Evolutionary conservation across 768 basidiomycete species (phyloP), one percentile per base, ranked within the genome.

Genomic region (Boletus tomentosulus): DNA sequence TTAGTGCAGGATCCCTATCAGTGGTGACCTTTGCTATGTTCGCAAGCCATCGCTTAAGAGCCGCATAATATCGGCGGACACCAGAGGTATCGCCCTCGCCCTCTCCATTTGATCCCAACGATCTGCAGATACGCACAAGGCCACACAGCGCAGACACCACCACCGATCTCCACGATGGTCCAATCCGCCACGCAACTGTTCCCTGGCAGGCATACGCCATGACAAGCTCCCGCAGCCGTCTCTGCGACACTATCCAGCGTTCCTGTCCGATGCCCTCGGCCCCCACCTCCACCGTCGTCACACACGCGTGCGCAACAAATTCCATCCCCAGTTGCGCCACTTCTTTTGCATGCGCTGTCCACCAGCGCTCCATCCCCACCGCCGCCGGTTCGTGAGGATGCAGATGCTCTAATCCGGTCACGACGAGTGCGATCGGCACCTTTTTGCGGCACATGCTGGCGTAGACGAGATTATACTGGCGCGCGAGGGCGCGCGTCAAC

Each of bases 331-430:
- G 10, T n/a, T 19, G 42, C 4, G 3, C n/a, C n/a, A 54, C 11
- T n/a, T 33, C 47, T 2, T 8, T 13, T 19, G n/a, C 35, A 24
- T 54, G 44, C 2, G 19, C 31, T 3, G 22, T 15, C 52, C 52
- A 54, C 52, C 56, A 57, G 19, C 7, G 10, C 15, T 56, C 51
- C 55, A 56, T 56, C 7, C 53, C 46, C 15, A 33, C 31, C 13
- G 3, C 42, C 1, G 42, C 4, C n/a, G 16, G 35, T 24, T 44
- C 55, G 22, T 50, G 15, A 2, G 37, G 35, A 15, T 50, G 16
- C 3, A 45, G 35, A 43, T 48, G 24, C 8, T 45, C 55, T 27
- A 45, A 27, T 12, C 51, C 55, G 7, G 46, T 53, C 27, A 56
- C 51, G 0, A 56, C 55, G 25, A 56, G 30, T 3, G 13, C 55